These are phyloP conservation scores for Boletus sp. DNA, from an alignment of 768 basidiomycete species.

Conservation along the genomic window DNA sequence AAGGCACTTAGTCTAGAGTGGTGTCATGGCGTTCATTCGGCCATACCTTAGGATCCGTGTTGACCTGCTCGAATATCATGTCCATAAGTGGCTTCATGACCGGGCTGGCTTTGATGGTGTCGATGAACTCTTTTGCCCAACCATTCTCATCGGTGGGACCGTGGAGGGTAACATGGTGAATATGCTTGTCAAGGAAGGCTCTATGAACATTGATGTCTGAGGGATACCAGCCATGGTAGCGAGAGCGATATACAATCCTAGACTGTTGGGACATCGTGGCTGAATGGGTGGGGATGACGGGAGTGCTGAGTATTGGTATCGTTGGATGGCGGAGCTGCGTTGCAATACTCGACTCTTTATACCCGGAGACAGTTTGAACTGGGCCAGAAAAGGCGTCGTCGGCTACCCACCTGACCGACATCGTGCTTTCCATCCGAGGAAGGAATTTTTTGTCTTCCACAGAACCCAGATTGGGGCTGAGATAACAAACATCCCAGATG, in stretches of 20 bases:
- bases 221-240: conserved; percentile 2
- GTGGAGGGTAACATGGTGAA: background rate
- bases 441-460: background rate
- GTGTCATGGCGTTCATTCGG: background rate
- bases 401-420: background rate
- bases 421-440: background rate
- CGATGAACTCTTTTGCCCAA: background rate
- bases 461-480: background rate
- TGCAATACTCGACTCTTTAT: background rate
- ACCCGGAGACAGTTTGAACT: background rate
- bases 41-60: background rate
- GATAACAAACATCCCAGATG: background rate
- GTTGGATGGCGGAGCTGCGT: background rate
- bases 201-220: background rate
- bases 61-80: background rate
- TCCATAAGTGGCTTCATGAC: background rate
- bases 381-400: background rate
- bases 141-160: background rate
- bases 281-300: background rate
- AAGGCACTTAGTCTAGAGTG: background rate
- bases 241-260: background rate
- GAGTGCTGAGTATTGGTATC: background rate
- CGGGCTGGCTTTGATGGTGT: background rate
- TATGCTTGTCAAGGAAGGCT: background rate
- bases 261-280: background rate